These are phyloP conservation scores for Takashimella tepidaria DNA, from an alignment of 1,284 basidiomycete genomes.

Conservation along the genomic window DNA sequence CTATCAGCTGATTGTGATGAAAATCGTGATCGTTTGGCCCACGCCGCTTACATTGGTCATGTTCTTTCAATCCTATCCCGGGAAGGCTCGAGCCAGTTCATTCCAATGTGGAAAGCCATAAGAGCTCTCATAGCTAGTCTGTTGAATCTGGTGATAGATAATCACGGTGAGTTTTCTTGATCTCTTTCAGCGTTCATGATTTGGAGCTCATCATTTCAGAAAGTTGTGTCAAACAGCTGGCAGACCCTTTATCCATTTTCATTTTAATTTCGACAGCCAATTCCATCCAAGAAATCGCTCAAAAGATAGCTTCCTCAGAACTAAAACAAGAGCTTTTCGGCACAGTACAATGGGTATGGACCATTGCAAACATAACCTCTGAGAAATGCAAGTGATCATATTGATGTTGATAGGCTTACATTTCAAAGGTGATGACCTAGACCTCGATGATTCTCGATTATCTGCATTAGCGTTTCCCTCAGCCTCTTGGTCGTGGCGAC, in stretches of 20 bases:
- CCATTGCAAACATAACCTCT: not conserved
- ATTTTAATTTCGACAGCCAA: not conserved
- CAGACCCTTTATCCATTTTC: not conserved
- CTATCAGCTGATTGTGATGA: constrained; percentile 29
- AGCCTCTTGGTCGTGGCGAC: not conserved
- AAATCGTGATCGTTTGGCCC: constrained; percentile 19
- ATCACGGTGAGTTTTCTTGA: constrained; percentile 27
- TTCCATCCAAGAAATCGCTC: too few relatives aligned
- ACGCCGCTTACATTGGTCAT: constrained; percentile 13
- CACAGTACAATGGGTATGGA: constrained; percentile 2
- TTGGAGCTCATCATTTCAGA: not conserved
- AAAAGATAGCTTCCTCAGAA: not conserved
- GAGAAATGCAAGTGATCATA: not conserved
- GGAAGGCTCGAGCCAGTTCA: not conserved
- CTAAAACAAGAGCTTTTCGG: not conserved
- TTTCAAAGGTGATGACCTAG: not conserved
- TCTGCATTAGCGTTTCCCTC: not conserved
- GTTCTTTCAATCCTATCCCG: not conserved
- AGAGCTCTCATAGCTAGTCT: constrained; percentile 27
- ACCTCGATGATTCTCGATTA: not conserved
- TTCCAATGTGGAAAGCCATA: too few relatives aligned
- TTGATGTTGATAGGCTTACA: constrained; percentile 3
- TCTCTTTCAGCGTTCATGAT: too few relatives aligned
- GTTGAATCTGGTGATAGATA: constrained; percentile 29
- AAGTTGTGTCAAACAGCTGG: constrained; percentile 1